Base-by-base conservation (phyloP, 805 yeast genomes). In the Schwanniomyces vanrijiae region DNA sequence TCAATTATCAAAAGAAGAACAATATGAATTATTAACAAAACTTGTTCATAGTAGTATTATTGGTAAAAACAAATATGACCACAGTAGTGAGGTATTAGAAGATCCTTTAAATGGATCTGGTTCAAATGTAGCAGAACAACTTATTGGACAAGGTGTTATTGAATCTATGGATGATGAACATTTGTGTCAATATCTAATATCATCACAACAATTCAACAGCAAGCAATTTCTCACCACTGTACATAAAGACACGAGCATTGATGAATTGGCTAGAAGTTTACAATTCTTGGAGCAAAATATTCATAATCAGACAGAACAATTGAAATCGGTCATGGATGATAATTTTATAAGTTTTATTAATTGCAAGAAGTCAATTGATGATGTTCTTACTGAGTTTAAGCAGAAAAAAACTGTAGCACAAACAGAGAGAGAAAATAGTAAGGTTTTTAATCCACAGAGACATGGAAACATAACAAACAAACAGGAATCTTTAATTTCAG, bases 351-450 rank as follows among this genome's bases (percentile, higher is more conserved):
- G 59, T 42, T 70, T 73, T 43, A 57, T 73, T 43, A 57, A 66
- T 44, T 66, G 73, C 50, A 73, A 73, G 45, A 55, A 58, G 40
- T 56, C 69, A 4, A 70, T 73, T n/a, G 78, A 73, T 51, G 64
- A 64, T n/a, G 60, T 66, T 3, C 56, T 73, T 51, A 56, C 53
- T 13, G 60, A 60, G 6, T 73, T 72, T 54, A 65, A 65, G 47
- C 51, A 53, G 20, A 66, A 53, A 60, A 70, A 69, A 52, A 63
- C 73, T 5, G 52, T 53, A 35, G 64, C 69, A 4, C 76, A 69
- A 48, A 55, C 58, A 44, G 75, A 68, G 35, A 44, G 63, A 37
- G 76, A 66, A 16, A 64, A 55, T 43, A 53, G 64, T 16, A 61
- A 61, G 45, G 69, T 71, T 14, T 73, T 71, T 53, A 68, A 73